Conservation (phyloP, 1,284 basidiomycete genomes). For the Ustanciosporium gigantosporum region DNA sequence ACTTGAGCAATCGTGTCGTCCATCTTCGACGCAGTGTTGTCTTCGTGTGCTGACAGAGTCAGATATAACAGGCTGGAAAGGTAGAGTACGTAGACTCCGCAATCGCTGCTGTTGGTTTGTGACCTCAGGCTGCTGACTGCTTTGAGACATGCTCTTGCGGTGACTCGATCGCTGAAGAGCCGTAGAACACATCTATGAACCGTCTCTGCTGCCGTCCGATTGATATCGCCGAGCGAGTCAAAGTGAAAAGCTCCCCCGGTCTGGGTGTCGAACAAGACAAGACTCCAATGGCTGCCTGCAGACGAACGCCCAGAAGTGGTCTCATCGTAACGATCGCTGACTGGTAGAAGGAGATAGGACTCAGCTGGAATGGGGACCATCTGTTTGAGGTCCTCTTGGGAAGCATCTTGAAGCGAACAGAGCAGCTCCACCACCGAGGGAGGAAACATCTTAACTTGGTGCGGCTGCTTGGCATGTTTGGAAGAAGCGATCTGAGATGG, state of each 20-base stretch:
- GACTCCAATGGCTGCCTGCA: constrained; percentile 25
- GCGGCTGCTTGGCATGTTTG: too few relatives aligned
- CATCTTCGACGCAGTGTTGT: constrained; percentile 3
- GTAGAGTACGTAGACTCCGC: constrained; percentile 30
- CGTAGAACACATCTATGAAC: constrained; percentile 9
- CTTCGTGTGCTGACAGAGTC: constrained; percentile 6
- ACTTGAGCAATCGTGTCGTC: constrained; percentile 3
- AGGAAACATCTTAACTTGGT: constrained; percentile 21
- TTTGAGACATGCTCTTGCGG: neutral
- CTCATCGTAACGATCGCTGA: constrained; percentile 29
- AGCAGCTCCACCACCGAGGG: constrained; percentile 32
- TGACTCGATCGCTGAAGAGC: constrained; percentile 4
- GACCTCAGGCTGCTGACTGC: constrained; percentile 16
- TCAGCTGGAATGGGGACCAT: constrained; percentile 15
- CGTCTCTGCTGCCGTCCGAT: constrained; percentile 16
- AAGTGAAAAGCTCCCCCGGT: constrained; percentile 14
- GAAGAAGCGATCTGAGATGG: constrained; percentile 1
- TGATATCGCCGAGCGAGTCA: constrained; percentile 32
- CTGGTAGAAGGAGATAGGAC: constrained; percentile 18
- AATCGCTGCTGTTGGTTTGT: constrained; percentile 30
- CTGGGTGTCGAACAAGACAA: constrained; percentile 13
- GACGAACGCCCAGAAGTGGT: constrained; percentile 5
- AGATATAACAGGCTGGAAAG: constrained; percentile 30
- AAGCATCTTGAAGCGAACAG: constrained; percentile 13
- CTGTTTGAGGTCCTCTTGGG: constrained; percentile 4